These are phyloP conservation scores for Aspergillus chevalieri DNA, from an alignment of 2,329 filamentous ascomycete species.

Conservation along the genomic window DNA sequence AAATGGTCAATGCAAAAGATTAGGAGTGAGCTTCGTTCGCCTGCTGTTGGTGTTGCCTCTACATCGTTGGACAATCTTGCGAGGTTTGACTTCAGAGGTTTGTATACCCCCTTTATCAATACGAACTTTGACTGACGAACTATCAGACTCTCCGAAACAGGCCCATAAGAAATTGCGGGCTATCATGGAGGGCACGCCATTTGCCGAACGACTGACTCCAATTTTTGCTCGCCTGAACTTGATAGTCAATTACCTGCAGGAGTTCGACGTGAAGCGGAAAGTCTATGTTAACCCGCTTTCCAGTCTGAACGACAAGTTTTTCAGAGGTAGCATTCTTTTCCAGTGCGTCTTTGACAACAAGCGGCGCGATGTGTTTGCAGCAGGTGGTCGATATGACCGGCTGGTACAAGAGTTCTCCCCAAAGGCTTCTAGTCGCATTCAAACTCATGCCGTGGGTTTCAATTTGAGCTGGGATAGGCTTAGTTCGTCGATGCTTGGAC, in stretches of 20 bases:
- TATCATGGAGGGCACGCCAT: constrained; percentile 51
- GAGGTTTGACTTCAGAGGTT: constrained; percentile 82
- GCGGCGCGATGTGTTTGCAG: constrained; percentile 76
- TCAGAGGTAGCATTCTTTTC: constrained; percentile 77
- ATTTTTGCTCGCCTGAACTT: constrained; percentile 72
- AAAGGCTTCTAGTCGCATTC: constrained; percentile 56
- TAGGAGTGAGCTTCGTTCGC: constrained; percentile 72
- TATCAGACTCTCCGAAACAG: constrained; percentile 63
- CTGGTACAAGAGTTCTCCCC: constrained; percentile 79
- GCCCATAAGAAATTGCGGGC: constrained; percentile 58
- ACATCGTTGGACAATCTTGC: constrained; percentile 87
- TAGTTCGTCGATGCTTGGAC: constrained; percentile 54
- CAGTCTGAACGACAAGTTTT: constrained; percentile 89
- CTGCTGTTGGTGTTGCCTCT: constrained; percentile 72
- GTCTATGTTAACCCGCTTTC: constrained; percentile 79
- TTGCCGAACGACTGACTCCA: constrained; percentile 45
- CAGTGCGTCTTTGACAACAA: constrained; percentile 85
- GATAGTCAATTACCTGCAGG: constrained; percentile 69
- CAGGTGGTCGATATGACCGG: constrained; percentile 86
- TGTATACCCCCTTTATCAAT: constrained; percentile 42
- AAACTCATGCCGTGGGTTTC: constrained; percentile 82
- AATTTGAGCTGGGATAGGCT: constrained; percentile 84
- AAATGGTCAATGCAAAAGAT: constrained; percentile 79
- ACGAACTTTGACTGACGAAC: constrained; percentile 48
- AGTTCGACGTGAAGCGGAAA: constrained; percentile 68